Conservation (phyloP, 192 early-diverging fungal genomes). For the Umbelopsis vinacea region DNA sequence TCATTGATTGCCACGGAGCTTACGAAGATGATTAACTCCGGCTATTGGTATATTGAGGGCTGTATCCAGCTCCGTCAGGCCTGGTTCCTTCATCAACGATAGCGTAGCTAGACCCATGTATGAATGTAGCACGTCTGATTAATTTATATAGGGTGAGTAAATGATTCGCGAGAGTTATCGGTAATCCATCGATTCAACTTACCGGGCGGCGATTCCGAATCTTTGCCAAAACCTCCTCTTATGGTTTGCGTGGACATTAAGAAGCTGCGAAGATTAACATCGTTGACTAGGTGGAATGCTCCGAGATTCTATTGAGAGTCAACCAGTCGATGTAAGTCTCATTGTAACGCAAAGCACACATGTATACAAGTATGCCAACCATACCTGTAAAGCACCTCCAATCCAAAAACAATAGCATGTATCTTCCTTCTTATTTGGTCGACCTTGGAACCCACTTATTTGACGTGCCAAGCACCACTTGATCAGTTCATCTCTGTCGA, state of each 20-base stretch:
- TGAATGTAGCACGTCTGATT: constrained; percentile 76
- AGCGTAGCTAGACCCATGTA: constrained; percentile 83
- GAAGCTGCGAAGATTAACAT: constrained; percentile 57
- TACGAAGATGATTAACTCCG: constrained; percentile 7
- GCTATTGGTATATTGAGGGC: constrained; percentile 59
- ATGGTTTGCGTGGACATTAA: constrained; percentile 61
- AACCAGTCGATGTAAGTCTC: background rate
- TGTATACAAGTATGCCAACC: background rate
- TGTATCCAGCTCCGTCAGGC: constrained; percentile 51
- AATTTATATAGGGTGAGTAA: constrained; percentile 10
- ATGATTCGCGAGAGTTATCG: too few species aligned
- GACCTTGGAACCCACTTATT: constrained; percentile 85
- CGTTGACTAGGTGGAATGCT: constrained; percentile 62
- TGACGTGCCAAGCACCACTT: constrained; percentile 86
- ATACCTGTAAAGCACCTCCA: constrained; percentile 75
- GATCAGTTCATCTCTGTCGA: constrained; percentile 56
- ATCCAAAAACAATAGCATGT: constrained; percentile 99
- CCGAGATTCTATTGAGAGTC: constrained; percentile 56
- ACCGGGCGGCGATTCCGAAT: constrained; percentile 59
- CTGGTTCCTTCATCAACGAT: constrained; percentile 59
- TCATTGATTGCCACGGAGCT: background rate
- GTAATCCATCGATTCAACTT: constrained; percentile 23
- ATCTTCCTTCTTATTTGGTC: constrained; percentile 85
- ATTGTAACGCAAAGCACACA: background rate
- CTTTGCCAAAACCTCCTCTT: constrained; percentile 72